These are phyloP conservation scores for Coprinopsis strossmayeri DNA, from an alignment of 768 basidiomycete species.

Conservation along the genomic window DNA sequence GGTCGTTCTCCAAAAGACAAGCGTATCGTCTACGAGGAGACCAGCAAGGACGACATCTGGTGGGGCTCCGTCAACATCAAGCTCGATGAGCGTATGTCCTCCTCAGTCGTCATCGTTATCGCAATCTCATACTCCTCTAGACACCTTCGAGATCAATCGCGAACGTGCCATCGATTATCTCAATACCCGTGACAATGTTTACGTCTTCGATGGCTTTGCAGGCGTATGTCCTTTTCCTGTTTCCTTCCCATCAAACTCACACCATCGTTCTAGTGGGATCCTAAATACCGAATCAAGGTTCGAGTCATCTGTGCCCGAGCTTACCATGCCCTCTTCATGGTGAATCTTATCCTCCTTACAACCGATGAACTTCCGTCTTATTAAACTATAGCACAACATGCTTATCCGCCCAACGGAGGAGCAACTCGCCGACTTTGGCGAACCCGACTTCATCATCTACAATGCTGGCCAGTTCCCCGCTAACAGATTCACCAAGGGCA, in stretches of 20 bases:
- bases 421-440: conserved; percentile 90
- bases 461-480: conserved; percentile 99
- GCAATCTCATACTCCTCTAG: conserved; percentile 24
- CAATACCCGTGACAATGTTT: conserved; percentile 97
- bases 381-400: conserved; percentile 81
- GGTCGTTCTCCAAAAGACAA: conserved; percentile 98
- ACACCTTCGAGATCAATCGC: conserved; percentile 99
- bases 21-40: conserved; percentile 97
- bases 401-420: conserved; percentile 95
- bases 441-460: conserved; percentile 99
- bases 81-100: conserved; percentile 83
- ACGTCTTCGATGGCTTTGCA: conserved; percentile 94
- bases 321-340: conserved; percentile 99
- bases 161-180: conserved; percentile 99
- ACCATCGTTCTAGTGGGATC: conserved; percentile 70
- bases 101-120: not conserved
- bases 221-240: conserved; percentile 46
- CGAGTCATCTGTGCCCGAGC: conserved; percentile 98
- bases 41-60: conserved; percentile 96
- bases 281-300: conserved; percentile 99
- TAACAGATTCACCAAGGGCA: conserved; percentile 99
- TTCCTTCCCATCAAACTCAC: conserved; percentile 1
- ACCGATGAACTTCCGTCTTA: conserved; percentile 14
- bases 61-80: conserved; percentile 99
- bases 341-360: conserved; percentile 33